Conservation (phyloP, 1,284 basidiomycete species). For the Meripilus lineatus region DNA sequence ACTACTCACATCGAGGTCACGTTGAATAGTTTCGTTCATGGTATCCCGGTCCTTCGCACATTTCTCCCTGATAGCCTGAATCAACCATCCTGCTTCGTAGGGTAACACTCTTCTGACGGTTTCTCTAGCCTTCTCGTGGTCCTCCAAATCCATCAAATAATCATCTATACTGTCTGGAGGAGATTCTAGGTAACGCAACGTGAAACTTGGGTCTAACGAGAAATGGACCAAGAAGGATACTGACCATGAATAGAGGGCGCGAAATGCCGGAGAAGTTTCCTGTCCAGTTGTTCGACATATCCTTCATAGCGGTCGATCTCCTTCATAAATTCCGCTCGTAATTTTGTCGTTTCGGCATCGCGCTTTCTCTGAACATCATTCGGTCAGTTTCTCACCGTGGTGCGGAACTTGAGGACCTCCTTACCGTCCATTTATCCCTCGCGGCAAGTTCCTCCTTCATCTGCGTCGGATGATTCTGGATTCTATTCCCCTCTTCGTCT, state of each 20-base stretch:
- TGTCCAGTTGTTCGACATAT: slow-evolving; percentile 55
- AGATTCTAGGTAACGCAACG: slow-evolving; percentile 30
- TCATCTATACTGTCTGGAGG: slow-evolving; percentile 58
- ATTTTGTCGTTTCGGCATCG: slow-evolving; percentile 47
- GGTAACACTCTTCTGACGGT: slow-evolving; percentile 38
- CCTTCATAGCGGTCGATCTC: slow-evolving; percentile 41
- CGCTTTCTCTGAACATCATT: slow-evolving; percentile 38
- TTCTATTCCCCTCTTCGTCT: slow-evolving; percentile 48
- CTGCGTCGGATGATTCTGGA: slow-evolving; percentile 53
- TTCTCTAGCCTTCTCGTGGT: slow-evolving; percentile 30
- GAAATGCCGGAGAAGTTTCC: no score
- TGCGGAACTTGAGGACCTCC: slow-evolving; percentile 15
- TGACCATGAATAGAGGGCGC: no score
- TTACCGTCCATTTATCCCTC: slow-evolving; percentile 69
- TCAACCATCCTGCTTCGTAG: slow-evolving; percentile 60
- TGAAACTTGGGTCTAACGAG: neutral
- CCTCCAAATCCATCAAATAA: slow-evolving; percentile 62
- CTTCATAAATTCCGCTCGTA: slow-evolving; percentile 52
- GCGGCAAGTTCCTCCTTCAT: slow-evolving; percentile 61
- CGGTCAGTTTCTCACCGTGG: neutral
- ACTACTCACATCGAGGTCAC: slow-evolving; percentile 60
- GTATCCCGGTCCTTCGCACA: slow-evolving; percentile 46
- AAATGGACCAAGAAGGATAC: neutral
- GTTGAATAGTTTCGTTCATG: slow-evolving; percentile 56
- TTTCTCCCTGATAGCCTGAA: slow-evolving; percentile 48